Conservation (phyloP, 768 basidiomycete genomes). For the Suillus bovinus region DNA sequence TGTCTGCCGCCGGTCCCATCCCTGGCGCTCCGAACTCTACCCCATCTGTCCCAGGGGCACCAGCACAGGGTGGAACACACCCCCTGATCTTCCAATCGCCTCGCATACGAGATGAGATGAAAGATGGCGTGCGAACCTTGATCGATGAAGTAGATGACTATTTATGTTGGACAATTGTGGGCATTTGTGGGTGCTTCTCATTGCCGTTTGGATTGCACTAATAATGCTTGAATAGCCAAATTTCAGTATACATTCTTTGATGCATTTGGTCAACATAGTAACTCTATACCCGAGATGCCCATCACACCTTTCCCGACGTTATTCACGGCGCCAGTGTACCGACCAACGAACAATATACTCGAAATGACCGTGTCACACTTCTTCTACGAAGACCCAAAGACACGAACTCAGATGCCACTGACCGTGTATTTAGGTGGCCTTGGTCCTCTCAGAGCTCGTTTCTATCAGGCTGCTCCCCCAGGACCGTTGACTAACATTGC, state of each 20-base stretch:
- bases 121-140: slow-evolving; percentile 71
- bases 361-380: slow-evolving; percentile 88
- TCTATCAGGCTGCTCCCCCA: slow-evolving; percentile 72
- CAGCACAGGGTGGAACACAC: slow-evolving; percentile 77
- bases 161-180: slow-evolving; percentile 94
- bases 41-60: slow-evolving; percentile 73
- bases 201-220: slow-evolving; percentile 13
- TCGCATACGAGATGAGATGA: slow-evolving; percentile 78
- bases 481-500: slow-evolving; percentile 67
- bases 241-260: slow-evolving; percentile 96
- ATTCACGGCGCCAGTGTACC: slow-evolving; percentile 77
- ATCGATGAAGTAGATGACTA: slow-evolving; percentile 94
- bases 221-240: slow-evolving; percentile 57
- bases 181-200: slow-evolving; percentile 70
- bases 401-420: slow-evolving; percentile 64
- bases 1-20: slow-evolving; percentile 85
- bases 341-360: slow-evolving; percentile 68
- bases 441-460: slow-evolving; percentile 78
- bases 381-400: slow-evolving; percentile 75
- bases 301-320: slow-evolving; percentile 91
- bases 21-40: slow-evolving; percentile 71
- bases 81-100: slow-evolving; percentile 79
- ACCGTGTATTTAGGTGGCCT: slow-evolving; percentile 90
- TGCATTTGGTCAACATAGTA: slow-evolving; percentile 73
- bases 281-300: slow-evolving; percentile 70